phyloP scores from a whole-genome alignment of 2,329 filamentous ascomycete genomes.

The Colletotrichum liaoningense region DNA sequence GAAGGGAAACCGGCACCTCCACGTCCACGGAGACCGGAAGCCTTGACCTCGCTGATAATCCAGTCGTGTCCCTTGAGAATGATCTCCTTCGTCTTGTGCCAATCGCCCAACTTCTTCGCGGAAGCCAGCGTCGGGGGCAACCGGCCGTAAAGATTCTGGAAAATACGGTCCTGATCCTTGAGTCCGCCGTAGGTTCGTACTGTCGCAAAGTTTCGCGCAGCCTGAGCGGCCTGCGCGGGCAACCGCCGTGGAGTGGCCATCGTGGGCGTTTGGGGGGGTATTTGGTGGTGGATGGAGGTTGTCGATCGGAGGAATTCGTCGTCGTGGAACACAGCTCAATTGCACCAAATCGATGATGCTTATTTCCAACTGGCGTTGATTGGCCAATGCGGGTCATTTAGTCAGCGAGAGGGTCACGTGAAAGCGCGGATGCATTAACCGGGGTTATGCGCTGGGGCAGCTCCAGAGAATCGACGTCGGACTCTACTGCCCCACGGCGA shows the following conservation, averaged over 20 bases:
- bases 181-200: constrained; percentile 86
- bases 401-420: constrained; percentile 38
- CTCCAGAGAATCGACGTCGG: background rate
- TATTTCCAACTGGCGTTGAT: constrained; percentile 45
- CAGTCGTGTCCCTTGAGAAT: constrained; percentile 97
- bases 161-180: constrained; percentile 97
- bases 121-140: constrained; percentile 91
- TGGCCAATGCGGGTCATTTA: constrained; percentile 52
- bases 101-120: constrained; percentile 98
- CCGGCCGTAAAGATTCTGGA: constrained; percentile 97
- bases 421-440: background rate
- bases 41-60: constrained; percentile 98
- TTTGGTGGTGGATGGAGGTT: constrained; percentile 43
- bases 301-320: constrained; percentile 41
- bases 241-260: constrained; percentile 57
- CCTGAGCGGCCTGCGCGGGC: constrained; percentile 37
- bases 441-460: constrained; percentile 29
- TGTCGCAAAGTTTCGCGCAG: constrained; percentile 71
- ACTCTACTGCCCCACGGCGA: constrained; percentile 17
- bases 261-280: constrained; percentile 41
- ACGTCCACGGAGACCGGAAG: constrained; percentile 93
- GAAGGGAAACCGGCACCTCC: constrained; percentile 98
- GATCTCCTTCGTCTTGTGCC: constrained; percentile 99
- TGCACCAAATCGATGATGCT: constrained; percentile 33
- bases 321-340: constrained; percentile 31